phyloP scores from a whole-genome alignment of 371 early-diverging fungal genomes.

The Choanephora cucurbitarum region DNA sequence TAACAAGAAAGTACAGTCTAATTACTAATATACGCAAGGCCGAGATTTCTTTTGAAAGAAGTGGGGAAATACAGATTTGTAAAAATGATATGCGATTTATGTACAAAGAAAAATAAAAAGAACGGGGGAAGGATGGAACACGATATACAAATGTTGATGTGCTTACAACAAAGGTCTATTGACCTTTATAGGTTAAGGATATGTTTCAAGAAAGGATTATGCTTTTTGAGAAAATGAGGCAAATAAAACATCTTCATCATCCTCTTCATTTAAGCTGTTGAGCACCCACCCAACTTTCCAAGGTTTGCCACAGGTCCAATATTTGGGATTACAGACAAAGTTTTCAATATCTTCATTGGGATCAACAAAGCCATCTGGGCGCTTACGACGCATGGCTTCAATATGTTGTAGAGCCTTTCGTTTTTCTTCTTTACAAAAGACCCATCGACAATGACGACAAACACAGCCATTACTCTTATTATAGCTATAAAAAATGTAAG shows the following conservation, averaged over 20 bases:
- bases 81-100: neutral
- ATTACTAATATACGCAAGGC: too few relatives aligned
- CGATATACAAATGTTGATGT: neutral
- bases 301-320: constrained; percentile 45
- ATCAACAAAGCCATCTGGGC: constrained; percentile 41
- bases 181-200: too few relatives aligned
- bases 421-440: constrained; percentile 54
- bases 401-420: constrained; percentile 48
- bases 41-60: too few relatives aligned
- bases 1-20: too few relatives aligned
- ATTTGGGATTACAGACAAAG: constrained; percentile 49
- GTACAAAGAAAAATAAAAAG: too few relatives aligned
- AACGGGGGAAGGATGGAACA: too few relatives aligned
- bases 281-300: constrained; percentile 56
- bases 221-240: neutral
- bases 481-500: constrained; percentile 28
- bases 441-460: constrained; percentile 52
- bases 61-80: too few relatives aligned
- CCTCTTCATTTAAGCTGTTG: constrained; percentile 25
- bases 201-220: neutral
- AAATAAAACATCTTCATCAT: constrained; percentile 11
- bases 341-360: constrained; percentile 49
- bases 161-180: neutral
- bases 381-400: constrained; percentile 40
- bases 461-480: constrained; percentile 50